A percentile compares a stretch with the other conserved stretches of the same genome.
Conservation (phyloP, 192 early-diverging fungal genomes). For the Phycomyces nitens region DNA sequence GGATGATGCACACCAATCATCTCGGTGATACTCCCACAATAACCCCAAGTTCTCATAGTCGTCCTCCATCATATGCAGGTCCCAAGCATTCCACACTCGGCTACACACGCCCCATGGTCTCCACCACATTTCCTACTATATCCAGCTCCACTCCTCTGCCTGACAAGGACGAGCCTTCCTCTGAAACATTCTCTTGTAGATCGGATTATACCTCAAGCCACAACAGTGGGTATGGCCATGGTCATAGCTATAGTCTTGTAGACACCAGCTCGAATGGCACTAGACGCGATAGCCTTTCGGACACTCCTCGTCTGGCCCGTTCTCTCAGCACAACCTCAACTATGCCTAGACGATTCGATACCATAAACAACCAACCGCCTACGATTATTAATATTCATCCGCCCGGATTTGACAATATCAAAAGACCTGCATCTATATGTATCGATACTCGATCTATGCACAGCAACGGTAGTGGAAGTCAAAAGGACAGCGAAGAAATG, state of each 20-base stretch:
- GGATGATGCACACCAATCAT: slow-evolving; percentile 10
- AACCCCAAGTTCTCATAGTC: not conserved
- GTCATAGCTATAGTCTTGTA: not conserved
- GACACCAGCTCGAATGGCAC: not conserved
- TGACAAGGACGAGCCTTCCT: not conserved
- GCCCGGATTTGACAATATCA: slow-evolving; percentile 6
- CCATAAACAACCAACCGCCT: slow-evolving; percentile 1
- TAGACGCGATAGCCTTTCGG: not conserved
- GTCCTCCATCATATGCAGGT: not conserved
- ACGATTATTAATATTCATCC: slow-evolving; percentile 8
- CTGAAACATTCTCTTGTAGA: not conserved
- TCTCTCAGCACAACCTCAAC: slow-evolving; percentile 9
- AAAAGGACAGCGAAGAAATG: slow-evolving; percentile 12
- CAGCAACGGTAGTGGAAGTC: slow-evolving; percentile 5
- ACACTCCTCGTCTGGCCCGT: not conserved
- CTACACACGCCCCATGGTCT: slow-evolving; percentile 23
- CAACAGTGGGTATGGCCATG: not conserved
- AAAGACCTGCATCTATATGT: slow-evolving; percentile 19
- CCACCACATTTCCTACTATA: slow-evolving; percentile 30
- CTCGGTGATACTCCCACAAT: not conserved
- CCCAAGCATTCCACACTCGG: slow-evolving; percentile 9
- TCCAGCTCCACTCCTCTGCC: slow-evolving; percentile 26
- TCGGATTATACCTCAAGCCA: not conserved
- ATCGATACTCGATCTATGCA: slow-evolving; percentile 9
- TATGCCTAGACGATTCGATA: not conserved